Evolutionary conservation across 495 filamentous ascomycete genomes (phyloP).

Genomic region (Hypoxylon intermedium): DNA sequence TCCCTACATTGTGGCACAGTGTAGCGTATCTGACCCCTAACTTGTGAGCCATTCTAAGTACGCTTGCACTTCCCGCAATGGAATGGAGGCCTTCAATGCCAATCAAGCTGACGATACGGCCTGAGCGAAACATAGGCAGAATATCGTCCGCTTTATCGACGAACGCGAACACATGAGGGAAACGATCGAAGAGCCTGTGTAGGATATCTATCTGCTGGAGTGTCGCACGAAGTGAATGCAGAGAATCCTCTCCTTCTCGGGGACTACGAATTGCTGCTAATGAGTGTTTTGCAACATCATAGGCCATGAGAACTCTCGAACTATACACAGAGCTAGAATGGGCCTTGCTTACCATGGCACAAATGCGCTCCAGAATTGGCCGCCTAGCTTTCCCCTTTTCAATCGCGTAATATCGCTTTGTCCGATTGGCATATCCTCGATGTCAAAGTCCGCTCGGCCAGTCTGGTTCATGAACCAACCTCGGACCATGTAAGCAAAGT

Average conservation of each 20-base stretch:
- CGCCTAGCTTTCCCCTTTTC: conserved; percentile 22
- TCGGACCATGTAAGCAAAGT: conserved; percentile 76
- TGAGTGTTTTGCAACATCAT: too few species aligned
- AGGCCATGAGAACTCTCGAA: too few species aligned
- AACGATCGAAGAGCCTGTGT: conserved; percentile 39
- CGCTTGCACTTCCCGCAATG: too few species aligned
- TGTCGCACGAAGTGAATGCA: conserved; percentile 39
- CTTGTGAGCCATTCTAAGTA: too few species aligned
- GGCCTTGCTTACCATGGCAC: conserved; percentile 57
- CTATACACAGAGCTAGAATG: too few species aligned
- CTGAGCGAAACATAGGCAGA: conserved; percentile 29
- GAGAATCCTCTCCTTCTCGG: conserved; percentile 1
- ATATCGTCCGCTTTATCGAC: conserved; percentile 30
- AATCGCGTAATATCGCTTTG: conserved; percentile 71
- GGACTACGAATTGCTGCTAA: too few species aligned
- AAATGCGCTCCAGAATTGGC: conserved; percentile 76
- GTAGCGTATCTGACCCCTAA: too few species aligned
- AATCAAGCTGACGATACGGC: too few species aligned
- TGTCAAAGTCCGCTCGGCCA: conserved; percentile 71
- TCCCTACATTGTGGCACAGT: too few species aligned
- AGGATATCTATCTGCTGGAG: conserved; percentile 51
- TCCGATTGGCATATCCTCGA: conserved; percentile 55
- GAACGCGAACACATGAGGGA: conserved; percentile 23
- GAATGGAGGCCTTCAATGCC: too few species aligned
- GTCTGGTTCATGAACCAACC: conserved; percentile 71